These are phyloP conservation scores for Paratinospora sagittata DNA, from an alignment of 164 flowering plant genomes.

Conservation along the genomic window DNA sequence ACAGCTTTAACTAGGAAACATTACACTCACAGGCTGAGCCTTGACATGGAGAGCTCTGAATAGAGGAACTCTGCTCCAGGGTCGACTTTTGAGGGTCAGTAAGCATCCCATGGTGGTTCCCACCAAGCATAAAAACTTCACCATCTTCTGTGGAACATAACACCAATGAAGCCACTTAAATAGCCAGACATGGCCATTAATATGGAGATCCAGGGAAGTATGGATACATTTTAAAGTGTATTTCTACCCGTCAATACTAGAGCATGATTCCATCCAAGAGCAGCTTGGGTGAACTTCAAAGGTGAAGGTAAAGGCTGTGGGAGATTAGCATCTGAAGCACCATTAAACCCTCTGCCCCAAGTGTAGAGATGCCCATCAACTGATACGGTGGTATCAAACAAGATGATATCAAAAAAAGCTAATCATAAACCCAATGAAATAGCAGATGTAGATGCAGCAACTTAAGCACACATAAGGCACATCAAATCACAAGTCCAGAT, in stretches of 20 bases:
- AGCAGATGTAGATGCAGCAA: not conserved
- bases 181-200: not conserved
- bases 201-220: not conserved
- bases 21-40: conserved; percentile 15
- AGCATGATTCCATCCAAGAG: conserved; percentile 93
- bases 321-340: conserved; percentile 30
- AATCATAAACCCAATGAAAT: not conserved
- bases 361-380: conserved; percentile 64
- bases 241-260: conserved; percentile 50
- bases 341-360: conserved; percentile 82
- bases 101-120: conserved; percentile 55
- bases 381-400: conserved; percentile 20
- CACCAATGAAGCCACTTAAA: not conserved
- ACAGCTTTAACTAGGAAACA: not conserved
- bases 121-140: conserved; percentile 69
- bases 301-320: conserved; percentile 38
- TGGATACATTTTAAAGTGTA: conserved; percentile 35
- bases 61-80: conserved; percentile 8
- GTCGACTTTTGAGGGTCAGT: conserved; percentile 29
- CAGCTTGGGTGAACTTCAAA: conserved; percentile 35
- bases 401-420: not conserved
- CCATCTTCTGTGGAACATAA: conserved; percentile 41
- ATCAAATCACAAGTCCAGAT: not conserved
- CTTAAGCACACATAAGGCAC: not conserved
- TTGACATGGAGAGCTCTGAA: conserved; percentile 9